Conservation (phyloP, 768 basidiomycete genomes). For the Boletellus ananas region DNA sequence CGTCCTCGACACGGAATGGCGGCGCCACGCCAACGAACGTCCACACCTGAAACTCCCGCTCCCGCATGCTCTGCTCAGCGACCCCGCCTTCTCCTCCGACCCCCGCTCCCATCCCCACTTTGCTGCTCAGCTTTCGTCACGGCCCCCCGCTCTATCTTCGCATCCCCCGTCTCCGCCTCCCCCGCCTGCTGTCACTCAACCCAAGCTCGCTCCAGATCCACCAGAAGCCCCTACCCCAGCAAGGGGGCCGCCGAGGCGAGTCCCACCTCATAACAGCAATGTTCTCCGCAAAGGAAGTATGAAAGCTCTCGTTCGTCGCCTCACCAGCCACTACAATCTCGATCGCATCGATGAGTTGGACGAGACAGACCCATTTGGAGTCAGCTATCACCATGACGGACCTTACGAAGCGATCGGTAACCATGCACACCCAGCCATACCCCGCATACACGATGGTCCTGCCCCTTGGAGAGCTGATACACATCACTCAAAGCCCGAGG, state of each 20-base stretch:
- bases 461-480: not conserved
- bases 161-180: not conserved
- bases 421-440: constrained; percentile 7
- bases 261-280: too few species aligned
- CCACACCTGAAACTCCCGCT: constrained; percentile 5
- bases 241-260: too few species aligned
- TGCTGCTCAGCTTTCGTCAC: not conserved
- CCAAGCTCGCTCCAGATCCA: too few species aligned
- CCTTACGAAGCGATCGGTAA: constrained; percentile 64
- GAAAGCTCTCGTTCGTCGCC: constrained; percentile 25
- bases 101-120: constrained; percentile 48
- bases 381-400: constrained; percentile 61
- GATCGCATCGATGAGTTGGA: constrained; percentile 79
- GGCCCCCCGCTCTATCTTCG: not conserved
- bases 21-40: not conserved
- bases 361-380: constrained; percentile 67
- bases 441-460: not conserved
- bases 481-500: constrained; percentile 14
- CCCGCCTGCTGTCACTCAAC: too few species aligned
- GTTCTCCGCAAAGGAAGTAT: constrained; percentile 16
- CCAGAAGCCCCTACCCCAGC: too few species aligned
- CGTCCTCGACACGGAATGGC: not conserved
- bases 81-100: constrained; percentile 59
- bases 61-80: constrained; percentile 37
- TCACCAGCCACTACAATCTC: constrained; percentile 34